Evolutionary conservation across 2,329 filamentous ascomycete genomes (phyloP).

Genomic region (Alternaria brassicicola): DNA sequence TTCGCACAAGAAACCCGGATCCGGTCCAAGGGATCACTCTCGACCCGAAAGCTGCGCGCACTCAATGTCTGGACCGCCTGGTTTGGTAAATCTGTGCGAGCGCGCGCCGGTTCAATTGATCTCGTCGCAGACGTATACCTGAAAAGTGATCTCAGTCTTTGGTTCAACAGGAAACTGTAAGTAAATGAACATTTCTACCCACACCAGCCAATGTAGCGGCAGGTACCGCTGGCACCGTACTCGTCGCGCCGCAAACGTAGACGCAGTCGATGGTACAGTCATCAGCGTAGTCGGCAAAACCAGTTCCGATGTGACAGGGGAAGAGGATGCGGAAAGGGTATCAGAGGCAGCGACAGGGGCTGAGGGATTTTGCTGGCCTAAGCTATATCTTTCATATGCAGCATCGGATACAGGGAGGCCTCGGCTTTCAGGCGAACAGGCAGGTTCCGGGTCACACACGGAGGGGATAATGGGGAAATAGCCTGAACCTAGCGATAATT

Average conservation of each 20-base stretch:
- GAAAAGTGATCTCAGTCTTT: not conserved
- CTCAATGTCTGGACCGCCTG: constrained; percentile 16
- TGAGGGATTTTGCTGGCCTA: not conserved
- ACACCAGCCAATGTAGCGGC: not conserved
- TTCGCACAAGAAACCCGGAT: constrained; percentile 29
- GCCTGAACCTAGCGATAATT: not conserved
- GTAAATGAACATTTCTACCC: not conserved
- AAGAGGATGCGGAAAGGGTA: not conserved
- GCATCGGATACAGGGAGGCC: not conserved
- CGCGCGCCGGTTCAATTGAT: constrained; percentile 32
- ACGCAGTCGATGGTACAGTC: not conserved
- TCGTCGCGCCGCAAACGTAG: not conserved
- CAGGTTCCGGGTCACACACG: not conserved
- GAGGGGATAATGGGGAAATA: not conserved
- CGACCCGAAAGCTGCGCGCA: constrained; percentile 28
- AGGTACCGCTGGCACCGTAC: not conserved
- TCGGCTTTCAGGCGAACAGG: not conserved
- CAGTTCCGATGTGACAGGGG: not conserved
- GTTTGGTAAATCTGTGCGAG: constrained; percentile 11
- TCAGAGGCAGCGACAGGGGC: not conserved
- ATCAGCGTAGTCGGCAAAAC: not conserved
- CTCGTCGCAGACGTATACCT: constrained; percentile 39
- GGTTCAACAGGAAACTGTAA: not conserved
- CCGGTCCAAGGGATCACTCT: constrained; percentile 30
- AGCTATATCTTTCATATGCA: not conserved